Evolutionary conservation across 2,329 filamentous ascomycete species (phyloP).

Genomic region (Metarhizium humberi): DNA sequence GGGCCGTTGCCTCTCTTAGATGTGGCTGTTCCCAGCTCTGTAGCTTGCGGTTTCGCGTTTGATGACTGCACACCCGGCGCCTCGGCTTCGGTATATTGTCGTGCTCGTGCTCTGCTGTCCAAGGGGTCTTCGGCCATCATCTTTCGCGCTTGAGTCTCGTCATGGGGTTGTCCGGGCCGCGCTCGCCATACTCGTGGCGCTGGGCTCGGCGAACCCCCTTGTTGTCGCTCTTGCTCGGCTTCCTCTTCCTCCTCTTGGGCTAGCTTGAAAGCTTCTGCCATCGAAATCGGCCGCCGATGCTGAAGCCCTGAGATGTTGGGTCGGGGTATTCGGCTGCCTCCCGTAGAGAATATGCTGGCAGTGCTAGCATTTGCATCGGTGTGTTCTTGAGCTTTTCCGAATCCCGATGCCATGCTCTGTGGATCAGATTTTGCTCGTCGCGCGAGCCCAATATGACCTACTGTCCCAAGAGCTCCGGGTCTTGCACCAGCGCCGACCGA

Average conservation of each 20-base stretch:
- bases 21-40: not conserved
- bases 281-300: slow-evolving; percentile 25
- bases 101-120: slow-evolving; percentile 15
- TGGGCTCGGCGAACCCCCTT: slow-evolving; percentile 41
- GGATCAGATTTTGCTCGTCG: slow-evolving; percentile 18
- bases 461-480: not conserved
- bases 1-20: slow-evolving; percentile 1
- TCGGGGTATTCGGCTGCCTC: slow-evolving; percentile 25
- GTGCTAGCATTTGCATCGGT: slow-evolving; percentile 6
- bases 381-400: slow-evolving; percentile 3
- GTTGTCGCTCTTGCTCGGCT: slow-evolving; percentile 15
- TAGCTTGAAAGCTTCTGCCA: slow-evolving; percentile 32
- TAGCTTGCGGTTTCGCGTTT: not conserved
- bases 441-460: not conserved
- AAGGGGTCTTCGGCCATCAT: slow-evolving; percentile 20
- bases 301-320: slow-evolving; percentile 17
- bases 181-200: slow-evolving; percentile 36
- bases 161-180: slow-evolving; percentile 15
- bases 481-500: slow-evolving; percentile 4
- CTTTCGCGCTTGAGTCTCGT: slow-evolving; percentile 21
- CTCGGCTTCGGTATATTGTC: slow-evolving; percentile 7
- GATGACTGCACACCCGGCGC: slow-evolving; percentile 7
- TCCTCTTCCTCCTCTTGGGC: slow-evolving; percentile 21
- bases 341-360: slow-evolving; percentile 16
- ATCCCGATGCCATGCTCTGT: slow-evolving; percentile 8